Evolutionary conservation across 176 grass and related monocot species (phyloP).

Genomic region (Rhipidocladum racemiflorum): DNA sequence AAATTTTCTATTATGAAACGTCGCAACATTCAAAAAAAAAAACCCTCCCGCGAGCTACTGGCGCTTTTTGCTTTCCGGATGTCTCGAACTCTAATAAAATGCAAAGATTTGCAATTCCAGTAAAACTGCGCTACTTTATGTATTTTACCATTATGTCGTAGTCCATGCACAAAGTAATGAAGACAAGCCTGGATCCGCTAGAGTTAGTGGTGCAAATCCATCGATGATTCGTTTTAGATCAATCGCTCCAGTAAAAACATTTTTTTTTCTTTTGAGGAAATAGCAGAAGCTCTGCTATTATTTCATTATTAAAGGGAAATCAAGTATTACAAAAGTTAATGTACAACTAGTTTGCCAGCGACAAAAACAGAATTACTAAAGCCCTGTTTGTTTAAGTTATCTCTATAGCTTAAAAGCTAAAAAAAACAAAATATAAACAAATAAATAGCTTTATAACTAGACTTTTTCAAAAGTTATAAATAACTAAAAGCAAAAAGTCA

Average conservation of each 20-base stretch:
- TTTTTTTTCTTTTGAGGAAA: too few species aligned
- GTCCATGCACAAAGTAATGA: neutral
- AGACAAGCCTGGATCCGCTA: neutral
- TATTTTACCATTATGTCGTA: neutral
- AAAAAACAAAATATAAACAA: too few species aligned
- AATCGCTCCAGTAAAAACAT: neutral
- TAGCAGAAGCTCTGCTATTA: too few species aligned
- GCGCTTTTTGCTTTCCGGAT: conserved; percentile 9
- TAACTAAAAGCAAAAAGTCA: too few species aligned
- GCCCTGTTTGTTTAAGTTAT: too few species aligned
- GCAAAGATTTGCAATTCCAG: neutral
- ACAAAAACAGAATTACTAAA: too few species aligned
- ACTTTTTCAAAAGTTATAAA: too few species aligned
- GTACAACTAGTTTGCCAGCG: too few species aligned
- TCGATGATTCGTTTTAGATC: neutral
- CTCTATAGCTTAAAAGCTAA: too few species aligned
- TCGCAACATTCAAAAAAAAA: neutral
- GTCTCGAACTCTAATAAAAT: neutral
- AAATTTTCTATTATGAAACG: neutral
- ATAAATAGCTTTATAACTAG: too few species aligned
- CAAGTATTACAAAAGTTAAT: too few species aligned
- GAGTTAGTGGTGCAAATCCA: conserved; percentile 9
- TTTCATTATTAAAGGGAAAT: too few species aligned
- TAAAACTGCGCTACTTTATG: neutral
- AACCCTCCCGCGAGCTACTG: neutral